Evolutionary conservation across 1,284 basidiomycete species (phyloP).

Genomic region (Trametes hirsuta): DNA sequence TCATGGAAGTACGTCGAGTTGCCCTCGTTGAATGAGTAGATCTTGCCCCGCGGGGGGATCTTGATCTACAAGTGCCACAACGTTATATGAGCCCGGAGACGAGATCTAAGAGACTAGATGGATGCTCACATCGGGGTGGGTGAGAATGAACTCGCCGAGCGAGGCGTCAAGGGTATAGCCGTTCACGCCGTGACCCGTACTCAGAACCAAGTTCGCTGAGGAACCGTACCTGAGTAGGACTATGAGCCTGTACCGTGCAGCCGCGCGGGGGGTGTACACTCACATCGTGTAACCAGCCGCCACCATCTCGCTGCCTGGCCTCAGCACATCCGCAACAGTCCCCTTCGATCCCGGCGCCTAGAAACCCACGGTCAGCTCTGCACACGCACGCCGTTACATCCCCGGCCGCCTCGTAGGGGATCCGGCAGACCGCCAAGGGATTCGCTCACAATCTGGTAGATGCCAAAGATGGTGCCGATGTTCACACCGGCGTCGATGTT

Average conservation of each 20-base stretch:
- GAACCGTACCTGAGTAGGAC: slow-evolving; percentile 88
- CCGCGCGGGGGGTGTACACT: slow-evolving; percentile 30
- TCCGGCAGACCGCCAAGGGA: not conserved
- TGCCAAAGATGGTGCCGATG: slow-evolving; percentile 99
- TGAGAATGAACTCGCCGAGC: slow-evolving; percentile 98
- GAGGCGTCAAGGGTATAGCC: slow-evolving; percentile 97
- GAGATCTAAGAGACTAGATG: not conserved
- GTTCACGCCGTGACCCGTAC: slow-evolving; percentile 95
- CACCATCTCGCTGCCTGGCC: slow-evolving; percentile 97
- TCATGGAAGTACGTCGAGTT: slow-evolving; percentile 95
- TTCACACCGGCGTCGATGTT: slow-evolving; percentile 99
- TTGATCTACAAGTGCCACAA: slow-evolving; percentile 64
- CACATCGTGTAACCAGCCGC: slow-evolving; percentile 97
- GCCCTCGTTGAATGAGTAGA: slow-evolving; percentile 99
- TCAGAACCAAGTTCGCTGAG: slow-evolving; percentile 95
- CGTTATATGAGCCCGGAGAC: slow-evolving; percentile 12
- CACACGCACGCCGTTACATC: not conserved
- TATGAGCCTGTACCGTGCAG: slow-evolving; percentile 12
- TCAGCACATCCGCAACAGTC: slow-evolving; percentile 84
- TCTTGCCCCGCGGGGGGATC: slow-evolving; percentile 94
- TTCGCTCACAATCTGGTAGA: slow-evolving; percentile 83
- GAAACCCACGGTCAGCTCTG: not conserved
- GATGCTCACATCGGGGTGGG: slow-evolving; percentile 85
- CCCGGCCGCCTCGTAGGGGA: not conserved
- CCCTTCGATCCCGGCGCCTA: slow-evolving; percentile 80